phyloP scores from a whole-genome alignment of 1,284 basidiomycete species.

The Cryptococcus sp. region DNA sequence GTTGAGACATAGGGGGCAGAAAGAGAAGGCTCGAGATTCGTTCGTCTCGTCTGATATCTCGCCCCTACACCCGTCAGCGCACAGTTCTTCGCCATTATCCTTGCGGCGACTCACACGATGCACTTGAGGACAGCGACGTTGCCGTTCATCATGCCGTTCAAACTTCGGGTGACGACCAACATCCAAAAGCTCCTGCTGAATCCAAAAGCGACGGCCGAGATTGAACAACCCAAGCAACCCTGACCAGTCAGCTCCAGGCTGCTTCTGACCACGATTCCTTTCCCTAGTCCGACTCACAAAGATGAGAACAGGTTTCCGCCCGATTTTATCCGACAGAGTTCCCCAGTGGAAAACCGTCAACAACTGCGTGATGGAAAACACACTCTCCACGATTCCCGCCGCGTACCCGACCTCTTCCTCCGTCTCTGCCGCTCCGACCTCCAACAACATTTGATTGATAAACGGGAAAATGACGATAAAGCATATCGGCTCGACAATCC shows the following conservation, averaged over 20 bases:
- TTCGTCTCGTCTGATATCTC: conserved; percentile 38
- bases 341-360: conserved; percentile 41
- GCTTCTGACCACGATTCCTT: too few relatives aligned
- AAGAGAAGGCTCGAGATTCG: conserved; percentile 32
- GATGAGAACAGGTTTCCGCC: conserved; percentile 34
- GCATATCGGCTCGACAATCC: conserved; percentile 34
- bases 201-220: conserved; percentile 32
- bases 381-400: conserved; percentile 29
- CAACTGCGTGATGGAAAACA: conserved; percentile 34
- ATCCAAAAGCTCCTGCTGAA: conserved; percentile 24
- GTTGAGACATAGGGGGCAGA: conserved; percentile 37
- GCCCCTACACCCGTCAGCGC: conserved; percentile 13
- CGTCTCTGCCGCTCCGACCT: conserved; percentile 27
- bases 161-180: conserved; percentile 24
- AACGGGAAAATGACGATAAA: conserved; percentile 31
- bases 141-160: conserved; percentile 36
- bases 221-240: conserved; percentile 27
- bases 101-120: conserved; percentile 18
- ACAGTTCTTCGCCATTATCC: neutral
- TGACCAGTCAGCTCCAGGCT: conserved; percentile 2
- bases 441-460: conserved; percentile 34
- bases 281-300: too few relatives aligned
- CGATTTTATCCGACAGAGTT: conserved; percentile 26
- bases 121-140: conserved; percentile 38
- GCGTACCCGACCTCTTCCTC: conserved; percentile 31